Conservation (phyloP, 805 yeast genomes). For the Wilhelminamyces savonicus region DNA sequence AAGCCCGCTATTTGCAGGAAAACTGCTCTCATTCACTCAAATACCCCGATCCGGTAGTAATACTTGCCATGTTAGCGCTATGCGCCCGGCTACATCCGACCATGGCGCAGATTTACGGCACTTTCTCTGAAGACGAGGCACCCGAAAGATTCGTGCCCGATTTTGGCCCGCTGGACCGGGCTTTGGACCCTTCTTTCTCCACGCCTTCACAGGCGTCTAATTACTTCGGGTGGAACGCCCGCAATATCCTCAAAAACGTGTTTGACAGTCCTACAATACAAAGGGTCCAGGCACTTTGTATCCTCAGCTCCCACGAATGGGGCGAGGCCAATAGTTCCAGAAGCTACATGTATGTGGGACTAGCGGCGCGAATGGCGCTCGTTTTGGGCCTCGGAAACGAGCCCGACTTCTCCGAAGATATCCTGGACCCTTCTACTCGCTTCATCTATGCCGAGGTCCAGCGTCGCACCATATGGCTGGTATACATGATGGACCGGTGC, state of each 20-base stretch:
- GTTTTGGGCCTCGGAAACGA: conserved; percentile 21
- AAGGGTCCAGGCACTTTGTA: conserved; percentile 29
- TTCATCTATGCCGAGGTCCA: conserved; percentile 23
- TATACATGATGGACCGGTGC: conserved; percentile 38
- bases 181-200: no score
- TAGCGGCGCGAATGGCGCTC: conserved; percentile 34
- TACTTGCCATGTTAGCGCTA: conserved; percentile 29
- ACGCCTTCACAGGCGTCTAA: conserved; percentile 28
- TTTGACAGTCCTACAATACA: conserved; percentile 34
- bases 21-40: conserved; percentile 6
- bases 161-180: no score
- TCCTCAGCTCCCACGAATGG: conserved; percentile 36
- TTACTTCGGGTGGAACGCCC: conserved; percentile 35
- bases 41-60: conserved; percentile 22
- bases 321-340: conserved; percentile 32
- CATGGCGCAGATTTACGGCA: conserved; percentile 23
- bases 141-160: conserved; percentile 22
- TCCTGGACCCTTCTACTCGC: conserved; percentile 1
- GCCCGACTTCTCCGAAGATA: conserved; percentile 5
- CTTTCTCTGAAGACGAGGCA: conserved; percentile 17
- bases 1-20: conserved; percentile 7
- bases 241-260: conserved; percentile 20
- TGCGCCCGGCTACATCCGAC: conserved; percentile 29
- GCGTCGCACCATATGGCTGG: conserved; percentile 34
- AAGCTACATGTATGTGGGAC: conserved; percentile 30